Conservation (phyloP, 2,329 filamentous ascomycete species). For the Aspergillus sp. region DNA sequence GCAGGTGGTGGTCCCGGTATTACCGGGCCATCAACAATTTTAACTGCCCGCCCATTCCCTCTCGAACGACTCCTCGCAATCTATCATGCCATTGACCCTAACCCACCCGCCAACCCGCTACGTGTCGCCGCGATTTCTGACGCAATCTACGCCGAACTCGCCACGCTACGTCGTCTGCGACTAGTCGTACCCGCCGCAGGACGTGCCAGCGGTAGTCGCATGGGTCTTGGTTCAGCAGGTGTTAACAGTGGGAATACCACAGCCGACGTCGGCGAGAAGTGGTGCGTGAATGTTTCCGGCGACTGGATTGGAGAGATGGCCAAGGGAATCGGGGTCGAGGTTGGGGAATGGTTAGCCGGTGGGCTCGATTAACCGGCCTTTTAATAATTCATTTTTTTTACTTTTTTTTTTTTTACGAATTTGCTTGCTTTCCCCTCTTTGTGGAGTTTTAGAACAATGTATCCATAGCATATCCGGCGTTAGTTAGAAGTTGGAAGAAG, state of each 20-base stretch:
- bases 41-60: conserved; percentile 45
- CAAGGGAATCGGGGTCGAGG: conserved; percentile 46
- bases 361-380: conserved; percentile 32
- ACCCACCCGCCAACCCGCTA: conserved; percentile 42
- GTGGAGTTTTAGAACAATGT: neutral
- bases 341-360: conserved; percentile 46
- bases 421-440: too few relatives aligned
- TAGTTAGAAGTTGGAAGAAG: neutral
- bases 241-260: conserved; percentile 35
- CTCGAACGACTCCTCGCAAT: conserved; percentile 50
- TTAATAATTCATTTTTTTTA: neutral
- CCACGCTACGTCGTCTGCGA: conserved; percentile 47
- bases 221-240: conserved; percentile 24
- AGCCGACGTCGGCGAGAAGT: conserved; percentile 46
- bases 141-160: conserved; percentile 46
- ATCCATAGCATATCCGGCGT: conserved; percentile 4
- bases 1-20: conserved; percentile 30
- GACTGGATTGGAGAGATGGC: conserved; percentile 49
- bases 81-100: conserved; percentile 48
- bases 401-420: neutral
- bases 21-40: conserved; percentile 39
- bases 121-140: conserved; percentile 42
- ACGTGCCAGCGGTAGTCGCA: conserved; percentile 29
- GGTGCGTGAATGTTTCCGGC: conserved; percentile 49
- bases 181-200: conserved; percentile 46